phyloP scores from a whole-genome alignment of 2,329 filamentous ascomycete species.

The Cytospora paraplurivora region DNA sequence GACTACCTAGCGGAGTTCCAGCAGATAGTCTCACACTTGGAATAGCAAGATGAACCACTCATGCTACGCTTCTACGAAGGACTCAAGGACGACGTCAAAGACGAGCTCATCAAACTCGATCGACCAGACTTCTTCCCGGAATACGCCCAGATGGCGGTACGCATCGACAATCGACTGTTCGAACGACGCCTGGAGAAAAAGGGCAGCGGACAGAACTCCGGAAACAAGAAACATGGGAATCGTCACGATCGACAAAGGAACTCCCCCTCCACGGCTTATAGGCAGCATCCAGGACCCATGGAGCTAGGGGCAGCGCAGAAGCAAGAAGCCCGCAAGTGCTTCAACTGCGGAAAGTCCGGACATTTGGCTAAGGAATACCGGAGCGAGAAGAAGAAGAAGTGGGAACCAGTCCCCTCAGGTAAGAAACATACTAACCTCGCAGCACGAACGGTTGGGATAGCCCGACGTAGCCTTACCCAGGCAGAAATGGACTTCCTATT shows the following conservation, averaged over 20 bases:
- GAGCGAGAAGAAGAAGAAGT: no score
- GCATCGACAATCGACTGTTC: no score
- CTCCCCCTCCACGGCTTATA: neutral
- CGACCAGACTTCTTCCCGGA: neutral
- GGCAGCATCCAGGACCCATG: neutral
- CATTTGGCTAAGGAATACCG: no score
- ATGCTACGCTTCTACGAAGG: neutral
- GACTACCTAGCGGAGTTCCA: neutral
- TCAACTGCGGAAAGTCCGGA: no score
- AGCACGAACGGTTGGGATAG: no score
- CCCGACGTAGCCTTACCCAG: no score
- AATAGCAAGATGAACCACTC: neutral
- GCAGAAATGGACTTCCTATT: no score
- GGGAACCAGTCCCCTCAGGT: no score
- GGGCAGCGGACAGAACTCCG: neutral
- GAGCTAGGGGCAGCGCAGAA: no score
- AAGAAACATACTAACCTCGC: no score
- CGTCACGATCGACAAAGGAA: neutral
- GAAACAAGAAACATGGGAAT: neutral
- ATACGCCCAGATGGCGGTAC: no score
- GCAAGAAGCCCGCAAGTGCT: neutral
- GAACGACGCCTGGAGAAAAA: no score
- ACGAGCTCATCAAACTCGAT: neutral
- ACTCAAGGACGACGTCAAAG: neutral
- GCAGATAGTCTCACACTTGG: neutral